Percentiles rank a stretch among this genome's conserved stretches.
Conservation (phyloP, 2,329 filamentous ascomycete genomes). For the Cercospora beticola region DNA sequence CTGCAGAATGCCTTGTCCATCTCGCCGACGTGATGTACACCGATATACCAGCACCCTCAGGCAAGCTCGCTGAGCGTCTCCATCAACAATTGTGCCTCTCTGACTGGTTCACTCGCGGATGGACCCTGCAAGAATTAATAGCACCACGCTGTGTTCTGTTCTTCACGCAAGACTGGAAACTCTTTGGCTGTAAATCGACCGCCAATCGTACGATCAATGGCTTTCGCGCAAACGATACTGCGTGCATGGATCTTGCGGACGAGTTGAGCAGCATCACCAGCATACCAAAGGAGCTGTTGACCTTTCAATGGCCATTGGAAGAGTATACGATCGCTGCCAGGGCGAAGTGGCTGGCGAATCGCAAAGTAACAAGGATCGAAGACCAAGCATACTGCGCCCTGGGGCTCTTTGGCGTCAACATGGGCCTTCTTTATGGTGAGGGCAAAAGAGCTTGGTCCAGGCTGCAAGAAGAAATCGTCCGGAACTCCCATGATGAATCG, state of each 20-base stretch:
- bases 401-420: conserved; percentile 46
- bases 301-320: neutral
- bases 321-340: conserved; percentile 1
- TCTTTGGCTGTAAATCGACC: neutral
- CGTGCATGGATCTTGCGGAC: neutral
- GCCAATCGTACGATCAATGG: neutral
- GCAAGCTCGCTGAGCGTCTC: neutral
- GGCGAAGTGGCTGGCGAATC: conserved; percentile 15
- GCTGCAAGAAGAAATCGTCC: conserved; percentile 11
- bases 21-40: neutral
- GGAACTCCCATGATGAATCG: neutral
- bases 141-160: conserved; percentile 8
- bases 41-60: neutral
- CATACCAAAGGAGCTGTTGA: neutral
- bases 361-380: conserved; percentile 31
- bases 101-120: conserved; percentile 8
- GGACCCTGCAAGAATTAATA: neutral
- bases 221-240: neutral
- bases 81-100: neutral
- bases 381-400: conserved; percentile 49
- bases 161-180: neutral
- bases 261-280: neutral
- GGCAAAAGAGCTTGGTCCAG: neutral
- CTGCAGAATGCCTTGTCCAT: conserved; percentile 1
- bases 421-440: conserved; percentile 29